Evolutionary conservation across 306 rosid genomes (phyloP).

Genomic region (Albizia julibrissin): DNA sequence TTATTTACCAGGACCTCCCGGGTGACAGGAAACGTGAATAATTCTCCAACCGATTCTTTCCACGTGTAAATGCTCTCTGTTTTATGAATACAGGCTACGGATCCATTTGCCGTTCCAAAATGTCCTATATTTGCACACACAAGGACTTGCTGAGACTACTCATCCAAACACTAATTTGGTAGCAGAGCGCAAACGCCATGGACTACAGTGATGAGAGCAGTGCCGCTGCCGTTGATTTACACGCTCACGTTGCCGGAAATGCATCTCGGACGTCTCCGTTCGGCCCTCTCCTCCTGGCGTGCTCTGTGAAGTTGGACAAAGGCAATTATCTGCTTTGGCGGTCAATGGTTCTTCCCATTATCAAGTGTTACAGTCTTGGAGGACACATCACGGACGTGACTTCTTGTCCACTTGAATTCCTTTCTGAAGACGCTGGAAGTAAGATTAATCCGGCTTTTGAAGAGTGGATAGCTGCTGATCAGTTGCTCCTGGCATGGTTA

Average conservation of each 20-base stretch:
- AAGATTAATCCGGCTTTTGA: neutral
- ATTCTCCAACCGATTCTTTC: neutral
- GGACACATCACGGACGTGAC: neutral
- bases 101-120: neutral
- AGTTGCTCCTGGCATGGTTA: neutral
- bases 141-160: neutral
- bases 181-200: neutral
- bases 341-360: neutral
- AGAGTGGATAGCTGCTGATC: neutral
- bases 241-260: neutral
- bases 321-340: neutral
- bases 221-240: neutral
- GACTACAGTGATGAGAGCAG: neutral
- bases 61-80: neutral
- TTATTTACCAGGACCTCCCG: no score
- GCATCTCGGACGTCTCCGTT: neutral
- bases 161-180: neutral
- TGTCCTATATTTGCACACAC: neutral
- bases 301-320: neutral
- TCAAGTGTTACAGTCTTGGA: neutral
- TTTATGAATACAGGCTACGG: neutral
- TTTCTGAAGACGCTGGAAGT: neutral
- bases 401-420: neutral
- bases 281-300: neutral
- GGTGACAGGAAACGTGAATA: neutral